These are phyloP conservation scores for Aulographum hederae DNA, from an alignment of 2,329 filamentous ascomycete species.

Conservation along the genomic window DNA sequence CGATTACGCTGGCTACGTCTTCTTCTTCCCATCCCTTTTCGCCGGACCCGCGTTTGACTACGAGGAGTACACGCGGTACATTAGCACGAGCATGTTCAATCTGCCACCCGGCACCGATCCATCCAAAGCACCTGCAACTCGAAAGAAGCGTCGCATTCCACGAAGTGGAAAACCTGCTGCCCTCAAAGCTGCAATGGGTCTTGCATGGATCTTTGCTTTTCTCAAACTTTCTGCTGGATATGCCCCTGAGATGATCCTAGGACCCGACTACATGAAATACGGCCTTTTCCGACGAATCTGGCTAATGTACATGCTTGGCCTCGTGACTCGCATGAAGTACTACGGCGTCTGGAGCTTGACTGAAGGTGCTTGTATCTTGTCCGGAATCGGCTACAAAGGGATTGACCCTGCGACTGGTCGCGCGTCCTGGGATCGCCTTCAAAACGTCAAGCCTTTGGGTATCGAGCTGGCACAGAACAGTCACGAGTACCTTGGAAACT, in stretches of 20 bases:
- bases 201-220: slow-evolving; percentile 66
- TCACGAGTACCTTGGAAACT: slow-evolving; percentile 75
- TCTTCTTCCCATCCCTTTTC: slow-evolving; percentile 88
- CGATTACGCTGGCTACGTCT: slow-evolving; percentile 75
- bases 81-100: slow-evolving; percentile 90
- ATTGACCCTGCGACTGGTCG: slow-evolving; percentile 71
- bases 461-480: slow-evolving; percentile 88
- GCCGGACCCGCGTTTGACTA: slow-evolving; percentile 89
- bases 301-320: slow-evolving; percentile 65
- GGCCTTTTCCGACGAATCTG: slow-evolving; percentile 56
- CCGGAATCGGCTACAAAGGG: slow-evolving; percentile 86
- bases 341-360: slow-evolving; percentile 91
- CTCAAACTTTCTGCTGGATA: slow-evolving; percentile 54
- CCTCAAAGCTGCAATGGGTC: slow-evolving; percentile 53
- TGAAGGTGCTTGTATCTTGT: slow-evolving; percentile 85
- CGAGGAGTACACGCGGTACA: slow-evolving; percentile 78
- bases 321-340: slow-evolving; percentile 77
- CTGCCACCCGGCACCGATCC: slow-evolving; percentile 67
- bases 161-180: slow-evolving; percentile 73
- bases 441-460: slow-evolving; percentile 72
- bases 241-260: slow-evolving; percentile 42
- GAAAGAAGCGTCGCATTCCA: slow-evolving; percentile 83
- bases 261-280: slow-evolving; percentile 47
- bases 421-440: slow-evolving; percentile 74
- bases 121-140: slow-evolving; percentile 64